phyloP scores from a whole-genome alignment of 208 protist species.

The Pavlovales sp. region DNA sequence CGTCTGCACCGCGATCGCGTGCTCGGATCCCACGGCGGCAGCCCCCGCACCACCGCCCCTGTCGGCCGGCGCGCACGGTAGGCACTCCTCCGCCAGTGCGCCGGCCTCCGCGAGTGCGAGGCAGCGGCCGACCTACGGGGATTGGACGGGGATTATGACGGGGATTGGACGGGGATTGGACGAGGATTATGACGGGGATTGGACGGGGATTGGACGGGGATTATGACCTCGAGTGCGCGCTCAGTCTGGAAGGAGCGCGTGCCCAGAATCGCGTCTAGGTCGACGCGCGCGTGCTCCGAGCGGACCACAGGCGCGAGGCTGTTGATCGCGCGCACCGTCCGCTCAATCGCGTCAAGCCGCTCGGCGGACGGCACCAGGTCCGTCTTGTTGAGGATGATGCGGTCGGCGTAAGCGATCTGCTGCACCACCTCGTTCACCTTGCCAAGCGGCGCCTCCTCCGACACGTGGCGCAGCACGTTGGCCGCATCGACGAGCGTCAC shows the following conservation, averaged over 20 bases:
- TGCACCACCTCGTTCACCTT: slow-evolving; percentile 65
- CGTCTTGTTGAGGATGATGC: slow-evolving; percentile 87
- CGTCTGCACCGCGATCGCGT: neutral
- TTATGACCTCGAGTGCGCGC: slow-evolving; percentile 14
- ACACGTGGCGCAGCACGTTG: slow-evolving; percentile 2
- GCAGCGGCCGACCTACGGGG: no score
- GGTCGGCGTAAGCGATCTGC: slow-evolving; percentile 84
- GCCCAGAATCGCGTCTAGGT: slow-evolving; percentile 14
- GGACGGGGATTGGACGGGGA: no score
- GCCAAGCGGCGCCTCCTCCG: neutral
- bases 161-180: no score
- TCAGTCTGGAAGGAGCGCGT: neutral
- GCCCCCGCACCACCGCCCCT: no score
- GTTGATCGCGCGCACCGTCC: neutral
- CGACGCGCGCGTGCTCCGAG: neutral
- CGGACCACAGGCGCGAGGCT: neutral
- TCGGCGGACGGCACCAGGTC: slow-evolving; percentile 55
- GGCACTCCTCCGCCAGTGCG: neutral
- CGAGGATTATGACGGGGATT: no score
- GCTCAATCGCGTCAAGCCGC: neutral
- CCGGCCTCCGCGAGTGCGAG: no score
- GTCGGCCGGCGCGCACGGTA: neutral
- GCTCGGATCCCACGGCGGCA: neutral
- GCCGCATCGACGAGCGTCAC: slow-evolving; percentile 56
- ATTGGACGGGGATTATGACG: no score